Evolutionary conservation across 1,284 basidiomycete species (phyloP), one percentile per base, ranked within the genome.

Genomic region (Ceratorhiza oryzae-sativae): DNA sequence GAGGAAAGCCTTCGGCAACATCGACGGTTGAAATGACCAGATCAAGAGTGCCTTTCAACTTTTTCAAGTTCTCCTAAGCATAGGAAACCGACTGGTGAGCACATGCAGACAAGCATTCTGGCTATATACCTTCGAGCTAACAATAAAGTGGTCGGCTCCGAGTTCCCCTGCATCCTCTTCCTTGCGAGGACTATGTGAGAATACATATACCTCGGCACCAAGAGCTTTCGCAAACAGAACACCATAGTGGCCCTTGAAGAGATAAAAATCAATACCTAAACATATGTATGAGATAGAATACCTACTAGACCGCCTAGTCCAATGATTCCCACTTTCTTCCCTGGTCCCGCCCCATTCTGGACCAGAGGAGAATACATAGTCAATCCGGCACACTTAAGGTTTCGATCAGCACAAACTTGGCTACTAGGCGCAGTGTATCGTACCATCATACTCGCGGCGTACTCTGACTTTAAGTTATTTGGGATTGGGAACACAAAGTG

Each of bases 401-500:
- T 4, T 36, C 10, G n/a, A 45, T 60, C 48, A 65, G 34, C 15
- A 39, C 20, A 30, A 8, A 67, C 41, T 13, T 18, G 34, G 27
- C 45, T 77, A 79, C 74, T 20, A 25, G 25, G 42, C 5, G 39
- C 10, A 15, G 18, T 42, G 56, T 36, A n/a, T 9, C 60, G 45
- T 59, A 46, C 41, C 67, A 80, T 77, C 78, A 83, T 80, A 12
- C 82, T 82, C 10, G 83, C 83, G 1, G 84, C 88, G 73, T 87
- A 79, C 71, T 85, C 84, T 1, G 85, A 83, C 45, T 83, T 79
- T 70, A 92, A 79, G 10, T 77, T 82, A 3, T 90, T 85, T 0
- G 90, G 90, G 63, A 93, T 86, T 15, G 85, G 84, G 80, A 91
- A 90, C 51, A 90, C 88, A 77, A 89, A 92, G 73, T 84, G 85